Evolutionary conservation across 495 filamentous ascomycete species (phyloP).

Genomic region (Jackrogersella minutella): DNA sequence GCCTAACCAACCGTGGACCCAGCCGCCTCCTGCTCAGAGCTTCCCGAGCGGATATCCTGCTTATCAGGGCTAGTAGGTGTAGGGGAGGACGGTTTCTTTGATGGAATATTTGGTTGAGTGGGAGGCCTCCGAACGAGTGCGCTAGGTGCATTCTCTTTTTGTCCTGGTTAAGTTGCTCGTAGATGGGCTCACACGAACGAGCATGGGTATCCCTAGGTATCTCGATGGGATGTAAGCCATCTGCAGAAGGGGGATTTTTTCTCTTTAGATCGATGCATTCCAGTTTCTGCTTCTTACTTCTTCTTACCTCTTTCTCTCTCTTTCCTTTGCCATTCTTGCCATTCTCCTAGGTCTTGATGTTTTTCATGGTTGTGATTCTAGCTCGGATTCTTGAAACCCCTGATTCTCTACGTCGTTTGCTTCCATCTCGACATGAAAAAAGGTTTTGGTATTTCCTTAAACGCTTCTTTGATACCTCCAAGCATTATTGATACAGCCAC

Average conservation of each 20-base stretch:
- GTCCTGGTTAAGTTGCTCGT: slow-evolving; percentile 27
- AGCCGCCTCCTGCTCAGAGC: slow-evolving; percentile 63
- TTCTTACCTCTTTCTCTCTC: slow-evolving; percentile 41
- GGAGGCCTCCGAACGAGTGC: slow-evolving; percentile 13
- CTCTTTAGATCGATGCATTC: slow-evolving; percentile 41
- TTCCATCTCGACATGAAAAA: slow-evolving; percentile 45
- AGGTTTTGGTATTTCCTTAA: slow-evolving; percentile 47
- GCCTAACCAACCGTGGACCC: slow-evolving; percentile 77
- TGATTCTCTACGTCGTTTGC: slow-evolving; percentile 25
- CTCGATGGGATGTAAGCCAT: slow-evolving; percentile 35
- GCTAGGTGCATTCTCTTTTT: slow-evolving; percentile 18
- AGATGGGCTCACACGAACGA: slow-evolving; percentile 10
- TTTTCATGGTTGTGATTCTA: slow-evolving; percentile 47
- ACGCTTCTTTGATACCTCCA: slow-evolving; percentile 48
- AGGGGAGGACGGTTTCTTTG: slow-evolving; percentile 12
- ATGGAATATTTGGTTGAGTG: slow-evolving; percentile 20
- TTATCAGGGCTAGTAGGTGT: slow-evolving; percentile 62
- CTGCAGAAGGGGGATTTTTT: slow-evolving; percentile 25
- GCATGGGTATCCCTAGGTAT: slow-evolving; percentile 19
- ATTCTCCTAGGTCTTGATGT: slow-evolving; percentile 29
- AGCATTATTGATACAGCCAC: slow-evolving; percentile 44
- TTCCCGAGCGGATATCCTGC: slow-evolving; percentile 67
- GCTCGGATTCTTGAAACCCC: slow-evolving; percentile 29
- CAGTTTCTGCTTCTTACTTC: slow-evolving; percentile 39
- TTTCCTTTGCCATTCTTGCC: too few species aligned